Conservation (phyloP, 805 yeast genomes). For the Pichia deserticola region DNA sequence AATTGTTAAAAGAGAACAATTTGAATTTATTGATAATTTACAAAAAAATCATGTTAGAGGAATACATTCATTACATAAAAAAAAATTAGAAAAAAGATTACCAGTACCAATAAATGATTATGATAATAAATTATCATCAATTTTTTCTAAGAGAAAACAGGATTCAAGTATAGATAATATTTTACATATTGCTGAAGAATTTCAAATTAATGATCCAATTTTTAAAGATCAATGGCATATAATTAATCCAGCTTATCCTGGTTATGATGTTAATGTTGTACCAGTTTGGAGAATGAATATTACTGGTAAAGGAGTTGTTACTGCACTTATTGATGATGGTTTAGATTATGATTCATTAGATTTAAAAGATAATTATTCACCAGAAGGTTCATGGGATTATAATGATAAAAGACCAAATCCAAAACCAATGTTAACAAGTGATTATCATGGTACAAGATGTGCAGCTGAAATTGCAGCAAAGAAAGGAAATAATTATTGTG, state of each 20-base stretch:
- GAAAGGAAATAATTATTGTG: constrained; percentile 74
- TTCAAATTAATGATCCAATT: constrained; percentile 74
- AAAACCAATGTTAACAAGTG: constrained; percentile 71
- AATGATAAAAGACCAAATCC: constrained; percentile 73
- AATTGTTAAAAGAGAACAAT: constrained; percentile 10
- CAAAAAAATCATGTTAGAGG: constrained; percentile 33
- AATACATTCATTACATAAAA: constrained; percentile 49
- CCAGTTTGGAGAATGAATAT: constrained; percentile 78
- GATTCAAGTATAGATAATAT: constrained; percentile 33
- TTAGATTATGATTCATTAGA: constrained; percentile 76
- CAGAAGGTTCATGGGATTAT: constrained; percentile 89
- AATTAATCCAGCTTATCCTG: constrained; percentile 63
- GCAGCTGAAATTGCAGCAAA: constrained; percentile 96
- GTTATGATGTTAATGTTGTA: constrained; percentile 79
- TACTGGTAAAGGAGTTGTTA: constrained; percentile 75
- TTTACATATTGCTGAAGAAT: constrained; percentile 31
- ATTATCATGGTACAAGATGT: constrained; percentile 94
- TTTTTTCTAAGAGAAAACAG: constrained; percentile 17
- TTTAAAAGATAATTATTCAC: constrained; percentile 57
- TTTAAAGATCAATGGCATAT: constrained; percentile 88
- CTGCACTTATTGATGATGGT: constrained; percentile 94
- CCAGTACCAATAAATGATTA: constrained; percentile 38
- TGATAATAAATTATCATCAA: too few species aligned
- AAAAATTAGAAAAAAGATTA: constrained; percentile 44
- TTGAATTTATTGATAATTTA: constrained; percentile 21